Evolutionary conservation across 768 basidiomycete genomes (phyloP).

Genomic region (Mycena rebaudengoi): DNA sequence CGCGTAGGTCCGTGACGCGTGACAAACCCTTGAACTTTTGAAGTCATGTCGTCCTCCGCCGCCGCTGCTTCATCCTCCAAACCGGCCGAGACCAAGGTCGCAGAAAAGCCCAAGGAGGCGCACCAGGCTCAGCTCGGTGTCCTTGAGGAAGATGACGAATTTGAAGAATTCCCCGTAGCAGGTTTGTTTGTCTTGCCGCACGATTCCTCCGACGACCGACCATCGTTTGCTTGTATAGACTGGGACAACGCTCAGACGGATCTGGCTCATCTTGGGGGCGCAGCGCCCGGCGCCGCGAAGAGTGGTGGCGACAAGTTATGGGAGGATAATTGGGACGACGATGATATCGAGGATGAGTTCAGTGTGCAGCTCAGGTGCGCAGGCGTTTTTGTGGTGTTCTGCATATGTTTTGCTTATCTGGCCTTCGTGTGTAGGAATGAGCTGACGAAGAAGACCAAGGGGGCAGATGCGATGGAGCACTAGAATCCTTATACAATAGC

Average conservation of each 20-base stretch:
- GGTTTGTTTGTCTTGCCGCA: constrained; percentile 53
- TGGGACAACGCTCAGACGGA: constrained; percentile 91
- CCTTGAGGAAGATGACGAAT: constrained; percentile 98
- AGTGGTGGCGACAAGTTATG: constrained; percentile 91
- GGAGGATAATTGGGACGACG: constrained; percentile 99
- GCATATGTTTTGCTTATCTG: not conserved
- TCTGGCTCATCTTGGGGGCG: constrained; percentile 78
- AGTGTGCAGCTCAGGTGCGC: constrained; percentile 92
- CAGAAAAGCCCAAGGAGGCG: constrained; percentile 55
- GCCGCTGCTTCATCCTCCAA: constrained; percentile 56
- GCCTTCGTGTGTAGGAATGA: constrained; percentile 57
- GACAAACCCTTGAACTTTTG: too few relatives aligned
- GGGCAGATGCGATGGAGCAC: constrained; percentile 63
- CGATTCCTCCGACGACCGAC: not conserved
- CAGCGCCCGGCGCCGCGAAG: constrained; percentile 77
- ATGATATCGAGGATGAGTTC: constrained; percentile 98
- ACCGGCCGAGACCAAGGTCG: constrained; percentile 46
- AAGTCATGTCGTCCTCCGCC: constrained; percentile 51
- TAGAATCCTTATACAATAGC: constrained; percentile 34
- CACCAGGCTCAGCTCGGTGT: constrained; percentile 79
- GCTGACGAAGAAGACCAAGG: constrained; percentile 65
- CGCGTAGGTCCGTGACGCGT: too few relatives aligned
- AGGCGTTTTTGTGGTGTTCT: not conserved
- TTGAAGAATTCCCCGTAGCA: constrained; percentile 90
- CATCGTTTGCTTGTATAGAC: constrained; percentile 53